Conservation (phyloP, 345 rosid genomes). For the Dipteronia dyeriana region DNA sequence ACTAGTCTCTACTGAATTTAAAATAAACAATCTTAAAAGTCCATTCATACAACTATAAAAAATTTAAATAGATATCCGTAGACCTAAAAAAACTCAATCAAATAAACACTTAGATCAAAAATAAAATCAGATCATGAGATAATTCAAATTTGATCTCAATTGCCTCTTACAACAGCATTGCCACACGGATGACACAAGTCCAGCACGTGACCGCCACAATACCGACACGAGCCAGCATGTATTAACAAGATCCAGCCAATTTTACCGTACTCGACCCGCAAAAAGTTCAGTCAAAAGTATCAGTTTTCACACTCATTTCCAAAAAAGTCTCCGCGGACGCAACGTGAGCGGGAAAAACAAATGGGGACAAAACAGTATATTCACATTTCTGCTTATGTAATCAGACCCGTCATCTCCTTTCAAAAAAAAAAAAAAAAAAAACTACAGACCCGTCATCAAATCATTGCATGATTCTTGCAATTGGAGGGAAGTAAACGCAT, state of each 20-base stretch:
- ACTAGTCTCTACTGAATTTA: too few species aligned
- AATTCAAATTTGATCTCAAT: too few species aligned
- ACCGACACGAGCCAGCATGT: neutral
- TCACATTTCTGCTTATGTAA: neutral
- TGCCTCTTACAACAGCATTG: neutral
- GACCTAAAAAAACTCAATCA: too few species aligned
- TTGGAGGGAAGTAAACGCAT: slow-evolving; percentile 17
- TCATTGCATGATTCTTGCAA: slow-evolving; percentile 32
- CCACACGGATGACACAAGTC: neutral
- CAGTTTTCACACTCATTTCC: neutral
- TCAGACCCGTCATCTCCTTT: neutral
- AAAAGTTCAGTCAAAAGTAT: neutral
- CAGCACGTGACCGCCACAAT: neutral
- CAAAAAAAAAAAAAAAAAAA: too few species aligned
- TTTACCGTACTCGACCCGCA: slow-evolving; percentile 17
- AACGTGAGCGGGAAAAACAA: neutral
- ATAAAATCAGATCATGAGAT: too few species aligned
- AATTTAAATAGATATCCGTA: too few species aligned
- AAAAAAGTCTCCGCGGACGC: neutral
- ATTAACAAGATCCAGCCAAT: slow-evolving; percentile 1
- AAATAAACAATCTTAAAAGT: too few species aligned
- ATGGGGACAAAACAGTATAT: neutral
- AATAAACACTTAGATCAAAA: too few species aligned
- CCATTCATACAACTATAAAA: too few species aligned
- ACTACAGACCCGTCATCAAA: neutral